phyloP scores from a whole-genome alignment of 208 protist genomes.

The Acanthamoeba sp. region DNA sequence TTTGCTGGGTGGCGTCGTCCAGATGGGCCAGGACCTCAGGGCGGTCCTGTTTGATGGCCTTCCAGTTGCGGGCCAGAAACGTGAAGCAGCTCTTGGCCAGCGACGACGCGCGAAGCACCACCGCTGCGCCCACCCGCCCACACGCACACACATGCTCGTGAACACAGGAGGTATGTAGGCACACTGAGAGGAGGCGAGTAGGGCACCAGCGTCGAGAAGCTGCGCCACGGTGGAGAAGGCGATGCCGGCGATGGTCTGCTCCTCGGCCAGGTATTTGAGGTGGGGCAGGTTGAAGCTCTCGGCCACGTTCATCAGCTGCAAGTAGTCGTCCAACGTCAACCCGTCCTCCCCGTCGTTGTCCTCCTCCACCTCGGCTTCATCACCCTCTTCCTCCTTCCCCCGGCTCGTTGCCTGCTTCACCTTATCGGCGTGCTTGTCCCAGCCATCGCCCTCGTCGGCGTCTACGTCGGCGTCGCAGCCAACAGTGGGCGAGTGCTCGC shows the following conservation, averaged over 20 bases:
- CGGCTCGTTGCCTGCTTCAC: too few relatives aligned
- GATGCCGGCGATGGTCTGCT: neutral
- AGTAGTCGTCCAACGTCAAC: neutral
- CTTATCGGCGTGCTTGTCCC: neutral
- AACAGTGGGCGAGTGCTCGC: too few relatives aligned
- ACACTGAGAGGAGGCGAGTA: neutral
- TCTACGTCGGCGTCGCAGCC: neutral
- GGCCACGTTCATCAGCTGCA: constrained; percentile 8
- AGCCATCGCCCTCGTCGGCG: neutral
- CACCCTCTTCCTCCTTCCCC: neutral
- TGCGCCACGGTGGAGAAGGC: neutral
- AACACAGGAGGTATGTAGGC: too few relatives aligned
- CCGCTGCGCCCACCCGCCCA: neutral
- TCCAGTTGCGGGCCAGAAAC: neutral
- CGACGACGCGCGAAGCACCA: neutral
- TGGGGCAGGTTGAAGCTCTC: constrained; percentile 33
- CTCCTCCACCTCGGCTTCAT: neutral
- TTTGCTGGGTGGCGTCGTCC: neutral
- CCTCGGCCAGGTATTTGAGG: constrained; percentile 2
- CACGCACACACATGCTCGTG: too few relatives aligned
- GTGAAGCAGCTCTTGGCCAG: constrained; percentile 3
- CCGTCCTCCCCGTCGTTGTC: neutral
- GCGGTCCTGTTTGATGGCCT: neutral
- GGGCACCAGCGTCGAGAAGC: constrained; percentile 4
- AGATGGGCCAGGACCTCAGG: neutral